phyloP scores from a whole-genome alignment of 1,284 basidiomycete genomes.

The Earliella scabrosa region DNA sequence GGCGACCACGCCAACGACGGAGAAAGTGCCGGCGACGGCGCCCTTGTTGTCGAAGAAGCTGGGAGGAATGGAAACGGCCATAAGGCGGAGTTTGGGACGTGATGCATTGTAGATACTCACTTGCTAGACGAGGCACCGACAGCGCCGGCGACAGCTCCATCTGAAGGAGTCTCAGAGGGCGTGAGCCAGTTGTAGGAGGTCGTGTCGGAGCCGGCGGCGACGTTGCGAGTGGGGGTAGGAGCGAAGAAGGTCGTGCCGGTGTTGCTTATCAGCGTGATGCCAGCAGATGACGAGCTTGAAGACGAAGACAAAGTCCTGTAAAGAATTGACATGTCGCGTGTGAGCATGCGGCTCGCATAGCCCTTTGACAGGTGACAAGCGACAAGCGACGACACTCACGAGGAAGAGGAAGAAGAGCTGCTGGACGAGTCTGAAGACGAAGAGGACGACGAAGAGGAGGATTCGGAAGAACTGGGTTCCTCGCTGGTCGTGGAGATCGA shows the following conservation, averaged over 20 bases:
- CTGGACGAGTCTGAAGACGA: not conserved
- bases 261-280: slow-evolving; percentile 3
- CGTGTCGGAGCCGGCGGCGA: not conserved
- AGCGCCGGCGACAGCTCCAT: slow-evolving; percentile 7
- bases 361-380: no score
- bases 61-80: not conserved
- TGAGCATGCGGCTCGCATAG: not conserved
- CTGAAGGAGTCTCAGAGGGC: slow-evolving; percentile 6
- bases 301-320: not conserved
- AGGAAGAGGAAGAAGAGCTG: not conserved
- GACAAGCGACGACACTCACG: not conserved
- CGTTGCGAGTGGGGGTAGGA: not conserved
- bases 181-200: slow-evolving; percentile 17
- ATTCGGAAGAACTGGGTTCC: not conserved
- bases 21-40: slow-evolving; percentile 37
- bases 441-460: slow-evolving; percentile 3
- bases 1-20: slow-evolving; percentile 32
- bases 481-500: not conserved
- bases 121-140: slow-evolving; percentile 24
- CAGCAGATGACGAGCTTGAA: slow-evolving; percentile 7
- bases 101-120: slow-evolving; percentile 17
- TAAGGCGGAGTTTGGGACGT: not conserved
- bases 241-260: slow-evolving; percentile 5
- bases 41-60: slow-evolving; percentile 40
- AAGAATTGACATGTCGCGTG: not conserved